These are phyloP conservation scores for Oemleria cerasiformis DNA, from an alignment of 306 rosid genomes.

Conservation along the genomic window DNA sequence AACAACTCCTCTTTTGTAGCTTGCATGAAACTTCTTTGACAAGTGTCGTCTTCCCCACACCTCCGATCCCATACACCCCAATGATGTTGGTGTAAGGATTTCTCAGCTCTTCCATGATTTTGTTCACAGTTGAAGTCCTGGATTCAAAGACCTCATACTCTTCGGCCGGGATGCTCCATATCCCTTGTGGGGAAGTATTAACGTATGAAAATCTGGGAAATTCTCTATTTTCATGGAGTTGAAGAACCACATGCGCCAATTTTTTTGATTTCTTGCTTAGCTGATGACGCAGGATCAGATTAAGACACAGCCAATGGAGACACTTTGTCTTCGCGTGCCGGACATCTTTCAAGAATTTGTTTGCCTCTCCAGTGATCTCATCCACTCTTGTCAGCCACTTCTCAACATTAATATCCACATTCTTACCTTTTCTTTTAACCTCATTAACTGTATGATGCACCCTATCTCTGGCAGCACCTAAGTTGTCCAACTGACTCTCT, in stretches of 20 bases:
- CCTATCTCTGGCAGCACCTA: background rate
- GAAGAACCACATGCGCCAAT: background rate
- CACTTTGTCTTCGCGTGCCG: background rate
- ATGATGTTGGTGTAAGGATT: background rate
- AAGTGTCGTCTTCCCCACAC: background rate
- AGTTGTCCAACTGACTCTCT: background rate
- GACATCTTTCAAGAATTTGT: background rate
- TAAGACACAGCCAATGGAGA: background rate
- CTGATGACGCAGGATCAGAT: background rate
- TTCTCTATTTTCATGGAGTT: background rate
- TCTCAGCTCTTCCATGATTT: background rate
- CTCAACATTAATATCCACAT: background rate
- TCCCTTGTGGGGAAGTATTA: background rate
- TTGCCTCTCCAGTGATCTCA: background rate
- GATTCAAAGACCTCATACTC: background rate
- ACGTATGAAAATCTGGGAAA: background rate
- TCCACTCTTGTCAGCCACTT: constrained; percentile 1
- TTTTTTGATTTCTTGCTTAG: background rate
- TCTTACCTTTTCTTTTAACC: background rate
- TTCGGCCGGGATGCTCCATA: background rate
- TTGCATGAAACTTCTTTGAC: background rate
- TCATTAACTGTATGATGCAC: background rate
- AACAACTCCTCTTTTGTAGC: constrained; percentile 18
- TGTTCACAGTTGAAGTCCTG: background rate
- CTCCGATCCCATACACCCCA: too few species aligned